Evolutionary conservation across 306 rosid species (phyloP), one percentile per base, ranked within the genome.

Genomic region (Vigna trinervia): DNA sequence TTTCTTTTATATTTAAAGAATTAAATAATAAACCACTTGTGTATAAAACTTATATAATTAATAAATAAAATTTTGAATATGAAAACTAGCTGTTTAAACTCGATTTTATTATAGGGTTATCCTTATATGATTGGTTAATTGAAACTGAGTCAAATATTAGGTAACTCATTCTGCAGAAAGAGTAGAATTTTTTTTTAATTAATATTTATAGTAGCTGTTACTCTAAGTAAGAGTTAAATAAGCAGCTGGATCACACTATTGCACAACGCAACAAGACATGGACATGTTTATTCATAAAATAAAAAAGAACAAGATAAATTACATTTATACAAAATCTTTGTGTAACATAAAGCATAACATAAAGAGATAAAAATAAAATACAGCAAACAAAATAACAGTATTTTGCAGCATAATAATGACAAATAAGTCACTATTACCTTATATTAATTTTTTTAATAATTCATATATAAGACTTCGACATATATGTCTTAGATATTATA

Each of bases 161-260:
- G 89, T 86, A 41, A 81, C 78, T 64, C 61, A 1, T 62, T 69
- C 48, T 6, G 38, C 7, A 5, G 6, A 65, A 65, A 64, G 57
- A 41, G 12, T 41, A 41, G 28, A 41, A 41, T 0, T 8, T 41
- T 41, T 41, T 41, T 45, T 45, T 45, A 43, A 43, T 43, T 43
- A 43, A 45, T 45, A 45, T 45, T 11, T 12, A 78, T 45, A 36
- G 85, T 89, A 83, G 85, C 83, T 81, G 88, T 78, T 81, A 81
- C 90, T 88, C 87, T 0, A 85, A 88, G 93, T 46, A 84, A 79
- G 81, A 53, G 73, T 62, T 69, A 63, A 51, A 53, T 48, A 13
- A 66, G 77, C 86, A 85, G 91, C 89, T 88, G 90, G 88, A 77
- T 11, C 17, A 76, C 82, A 80, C 64, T 67, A 50, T 64, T 75